Conservation (phyloP, 805 yeast species). For the Candida nitratophila region DNA sequence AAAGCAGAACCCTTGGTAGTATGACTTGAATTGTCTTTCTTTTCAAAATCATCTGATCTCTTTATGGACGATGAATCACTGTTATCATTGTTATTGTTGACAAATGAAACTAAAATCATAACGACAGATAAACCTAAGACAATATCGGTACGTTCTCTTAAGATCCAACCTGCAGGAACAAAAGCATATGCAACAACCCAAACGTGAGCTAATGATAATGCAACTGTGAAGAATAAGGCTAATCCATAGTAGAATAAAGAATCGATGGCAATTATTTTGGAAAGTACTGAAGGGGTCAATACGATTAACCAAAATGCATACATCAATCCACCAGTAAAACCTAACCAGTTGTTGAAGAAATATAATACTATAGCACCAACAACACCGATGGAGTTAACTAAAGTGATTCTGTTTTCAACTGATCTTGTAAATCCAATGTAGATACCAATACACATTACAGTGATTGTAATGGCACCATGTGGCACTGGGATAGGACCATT, state of each 20-base stretch:
- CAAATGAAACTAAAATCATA: slow-evolving; percentile 43
- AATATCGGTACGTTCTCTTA: slow-evolving; percentile 84
- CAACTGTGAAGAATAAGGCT: slow-evolving; percentile 38
- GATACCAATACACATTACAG: slow-evolving; percentile 51
- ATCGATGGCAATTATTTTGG: slow-evolving; percentile 33
- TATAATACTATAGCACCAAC: slow-evolving; percentile 47
- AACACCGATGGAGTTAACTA: slow-evolving; percentile 31
- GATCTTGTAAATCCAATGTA: slow-evolving; percentile 29
- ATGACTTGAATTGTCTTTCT: background rate
- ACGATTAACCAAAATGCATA: slow-evolving; percentile 57
- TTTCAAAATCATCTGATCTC: background rate
- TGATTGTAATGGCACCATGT: slow-evolving; percentile 64
- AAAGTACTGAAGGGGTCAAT: slow-evolving; percentile 53
- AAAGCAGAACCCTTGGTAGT: background rate
- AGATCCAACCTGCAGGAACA: slow-evolving; percentile 86
- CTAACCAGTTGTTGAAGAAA: slow-evolving; percentile 56
- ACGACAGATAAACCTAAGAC: slow-evolving; percentile 52
- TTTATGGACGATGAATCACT: slow-evolving; percentile 1
- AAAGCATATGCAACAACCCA: slow-evolving; percentile 99
- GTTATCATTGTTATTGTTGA: slow-evolving; percentile 20
- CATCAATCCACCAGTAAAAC: slow-evolving; percentile 65
- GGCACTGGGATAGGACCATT: slow-evolving; percentile 83
- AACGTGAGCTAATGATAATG: slow-evolving; percentile 72
- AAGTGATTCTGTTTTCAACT: background rate
- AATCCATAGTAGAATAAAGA: slow-evolving; percentile 46